Conservation (phyloP, 2,329 filamentous ascomycete species). For the Fusarium metavorans region DNA sequence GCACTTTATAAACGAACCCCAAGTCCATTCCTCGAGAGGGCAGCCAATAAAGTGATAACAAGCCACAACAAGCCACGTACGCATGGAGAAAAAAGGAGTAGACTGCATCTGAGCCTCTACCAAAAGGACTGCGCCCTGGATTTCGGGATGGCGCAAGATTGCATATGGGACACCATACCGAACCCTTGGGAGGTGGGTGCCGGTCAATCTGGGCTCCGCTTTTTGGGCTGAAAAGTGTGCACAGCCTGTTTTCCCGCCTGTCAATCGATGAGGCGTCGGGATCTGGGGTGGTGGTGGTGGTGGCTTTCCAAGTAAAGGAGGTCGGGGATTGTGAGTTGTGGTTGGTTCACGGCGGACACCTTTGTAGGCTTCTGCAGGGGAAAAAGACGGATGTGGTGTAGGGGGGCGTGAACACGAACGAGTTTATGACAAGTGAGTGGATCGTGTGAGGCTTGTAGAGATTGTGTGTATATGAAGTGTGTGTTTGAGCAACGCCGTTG, state of each 20-base stretch:
- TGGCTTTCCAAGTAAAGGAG: background rate
- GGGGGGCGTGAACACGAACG: background rate
- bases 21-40: background rate
- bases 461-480: background rate
- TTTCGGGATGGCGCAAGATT: background rate
- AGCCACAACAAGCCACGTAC: background rate
- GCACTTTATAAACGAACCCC: background rate
- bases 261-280: background rate
- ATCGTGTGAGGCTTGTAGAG: background rate
- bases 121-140: background rate
- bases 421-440: background rate
- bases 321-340: background rate
- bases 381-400: background rate
- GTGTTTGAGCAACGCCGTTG: background rate
- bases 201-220: background rate
- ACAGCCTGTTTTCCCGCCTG: background rate
- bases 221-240: background rate
- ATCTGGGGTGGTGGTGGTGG: background rate
- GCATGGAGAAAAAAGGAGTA: background rate
- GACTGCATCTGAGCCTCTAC: background rate
- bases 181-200: background rate
- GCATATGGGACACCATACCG: background rate
- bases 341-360: background rate
- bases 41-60: background rate
- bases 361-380: background rate